phyloP scores from a whole-genome alignment of 2,329 filamentous ascomycete species.

The Cryphonectria naterciae region DNA sequence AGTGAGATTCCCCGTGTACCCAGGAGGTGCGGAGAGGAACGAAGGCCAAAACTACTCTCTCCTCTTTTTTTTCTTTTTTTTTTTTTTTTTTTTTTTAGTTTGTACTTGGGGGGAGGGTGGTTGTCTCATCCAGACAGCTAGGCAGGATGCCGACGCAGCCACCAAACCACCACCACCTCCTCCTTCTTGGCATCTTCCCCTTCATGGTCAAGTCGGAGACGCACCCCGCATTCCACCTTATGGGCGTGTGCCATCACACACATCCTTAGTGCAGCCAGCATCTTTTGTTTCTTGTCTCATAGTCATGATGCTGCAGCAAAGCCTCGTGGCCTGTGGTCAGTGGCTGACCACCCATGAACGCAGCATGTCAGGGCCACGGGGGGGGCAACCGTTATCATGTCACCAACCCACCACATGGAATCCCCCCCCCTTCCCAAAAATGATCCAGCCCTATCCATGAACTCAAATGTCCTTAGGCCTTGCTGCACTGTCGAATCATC shows the following conservation, averaged over 20 bases:
- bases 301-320: neutral
- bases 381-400: neutral
- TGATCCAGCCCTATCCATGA: neutral
- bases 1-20: too few relatives aligned
- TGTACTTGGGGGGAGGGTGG: too few relatives aligned
- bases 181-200: neutral
- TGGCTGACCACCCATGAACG: conserved; percentile 8
- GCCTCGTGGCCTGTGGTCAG: conserved; percentile 5
- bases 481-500: neutral
- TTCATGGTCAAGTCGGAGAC: conserved; percentile 19
- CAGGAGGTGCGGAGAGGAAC: too few relatives aligned
- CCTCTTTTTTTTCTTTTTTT: too few relatives aligned
- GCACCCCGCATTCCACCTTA: conserved; percentile 25
- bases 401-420: neutral
- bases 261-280: conserved; percentile 2
- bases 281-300: conserved; percentile 6
- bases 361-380: neutral
- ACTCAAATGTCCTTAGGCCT: neutral
- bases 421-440: neutral
- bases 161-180: neutral
- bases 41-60: too few relatives aligned
- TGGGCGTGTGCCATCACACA: conserved; percentile 10
- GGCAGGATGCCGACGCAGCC: conserved; percentile 7
- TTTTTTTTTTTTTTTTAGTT: too few relatives aligned
- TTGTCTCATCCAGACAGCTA: conserved; percentile 7